Base-by-base conservation (phyloP, 345 rosid genomes). In the Hypericum androsaemum region DNA sequence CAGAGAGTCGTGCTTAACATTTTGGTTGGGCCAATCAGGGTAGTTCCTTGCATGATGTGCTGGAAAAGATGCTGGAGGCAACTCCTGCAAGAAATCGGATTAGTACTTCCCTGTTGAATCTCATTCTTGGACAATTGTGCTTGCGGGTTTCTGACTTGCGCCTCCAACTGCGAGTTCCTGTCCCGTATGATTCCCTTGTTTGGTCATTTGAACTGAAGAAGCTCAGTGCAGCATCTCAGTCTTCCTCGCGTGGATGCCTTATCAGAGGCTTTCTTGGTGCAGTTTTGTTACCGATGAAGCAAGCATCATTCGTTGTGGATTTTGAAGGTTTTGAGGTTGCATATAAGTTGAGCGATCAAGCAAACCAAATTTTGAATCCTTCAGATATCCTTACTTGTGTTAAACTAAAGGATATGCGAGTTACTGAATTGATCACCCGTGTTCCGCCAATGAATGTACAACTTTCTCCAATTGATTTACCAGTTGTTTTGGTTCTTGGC, bases 381-480 rank as follows among this genome's bases (percentile, higher is more conserved):
- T 68, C 57, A 42, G 72, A 71, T 59, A 54, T 84, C 39, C 43
- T 62, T 43, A 56, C 69, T 1, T 50, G 67, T 59, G 39, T 71
- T 53, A 64, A 57, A 40, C 59, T 80, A 64, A 77, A 72, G 58
- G 70, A 79, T 64, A 77, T 84, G 64, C 79, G 67, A 60, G 65
- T 80, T 55, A 60, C 54, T 47, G 77, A 84, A 59, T 53, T 79
- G 42, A 58, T 52, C 55, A 55, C 80, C 67, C 71, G 72, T 44
- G 56, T 68, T 70, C 75, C 87, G 50, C 82, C 79, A 62, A 56
- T 84, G 57, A 61, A 43, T 58, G 51, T 87, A 60, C 64, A 54
- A n/a, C 63, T 71, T 63, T 71, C 85, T 63, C 84, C 96, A 5
- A 53, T 63, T 47, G 92, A 84, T 69, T 58, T 90, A 53, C 65